Conservation (phyloP, 164 flowering plant genomes). For the Magnolia sinica region DNA sequence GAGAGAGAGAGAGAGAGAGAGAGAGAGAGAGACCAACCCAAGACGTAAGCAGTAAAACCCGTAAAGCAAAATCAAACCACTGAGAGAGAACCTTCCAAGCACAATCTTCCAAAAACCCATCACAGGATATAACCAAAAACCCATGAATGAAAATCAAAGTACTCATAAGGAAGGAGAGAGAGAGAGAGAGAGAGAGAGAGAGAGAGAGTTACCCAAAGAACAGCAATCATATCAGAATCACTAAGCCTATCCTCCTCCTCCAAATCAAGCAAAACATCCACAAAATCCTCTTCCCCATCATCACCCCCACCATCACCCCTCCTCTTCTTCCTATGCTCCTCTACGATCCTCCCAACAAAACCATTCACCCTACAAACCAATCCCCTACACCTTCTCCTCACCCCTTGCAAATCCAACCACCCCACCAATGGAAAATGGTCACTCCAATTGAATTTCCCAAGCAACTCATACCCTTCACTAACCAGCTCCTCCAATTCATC, state of each 20-base stretch:
- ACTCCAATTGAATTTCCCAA: slow-evolving; percentile 44
- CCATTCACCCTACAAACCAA: slow-evolving; percentile 29
- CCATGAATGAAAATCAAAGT: not conserved
- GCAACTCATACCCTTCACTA: slow-evolving; percentile 49
- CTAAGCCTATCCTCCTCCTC: slow-evolving; percentile 46
- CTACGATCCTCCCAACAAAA: slow-evolving; percentile 40
- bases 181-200: not conserved
- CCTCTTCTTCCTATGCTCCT: slow-evolving; percentile 24
- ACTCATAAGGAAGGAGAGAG: not conserved
- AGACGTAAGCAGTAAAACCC: too few relatives aligned
- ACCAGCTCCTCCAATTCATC: slow-evolving; percentile 34
- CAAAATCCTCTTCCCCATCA: slow-evolving; percentile 22
- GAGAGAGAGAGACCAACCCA: too few relatives aligned
- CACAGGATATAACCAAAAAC: not conserved
- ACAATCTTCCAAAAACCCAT: too few relatives aligned
- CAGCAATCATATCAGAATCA: slow-evolving; percentile 85
- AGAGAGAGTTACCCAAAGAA: slow-evolving; percentile 59
- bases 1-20: too few relatives aligned
- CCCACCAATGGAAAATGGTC: slow-evolving; percentile 41
- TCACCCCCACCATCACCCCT: slow-evolving; percentile 3
- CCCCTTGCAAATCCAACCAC: slow-evolving; percentile 37
- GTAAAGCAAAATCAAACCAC: too few relatives aligned
- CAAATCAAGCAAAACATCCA: slow-evolving; percentile 31
- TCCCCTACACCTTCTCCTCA: slow-evolving; percentile 26
- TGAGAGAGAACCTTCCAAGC: too few relatives aligned